Evolutionary conservation across 306 rosid species (phyloP).

Genomic region (Cajanus cajan): DNA sequence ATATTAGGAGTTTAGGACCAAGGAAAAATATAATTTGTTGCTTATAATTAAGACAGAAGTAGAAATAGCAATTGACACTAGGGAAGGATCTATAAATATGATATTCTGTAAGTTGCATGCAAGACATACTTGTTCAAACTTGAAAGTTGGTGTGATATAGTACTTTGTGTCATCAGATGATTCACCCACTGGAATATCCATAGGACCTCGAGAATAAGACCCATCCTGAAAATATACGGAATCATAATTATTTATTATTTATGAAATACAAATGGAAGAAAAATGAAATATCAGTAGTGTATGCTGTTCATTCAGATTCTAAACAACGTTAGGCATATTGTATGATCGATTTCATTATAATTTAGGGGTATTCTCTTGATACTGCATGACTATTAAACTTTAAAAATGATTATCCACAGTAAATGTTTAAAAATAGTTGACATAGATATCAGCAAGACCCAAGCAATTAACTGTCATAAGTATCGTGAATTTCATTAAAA

Average conservation of each 20-base stretch:
- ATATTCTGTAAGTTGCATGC: neutral
- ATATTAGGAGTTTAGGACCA: no score
- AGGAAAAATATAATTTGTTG: no score
- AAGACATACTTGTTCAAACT: constrained; percentile 85
- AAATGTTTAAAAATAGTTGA: constrained; percentile 1
- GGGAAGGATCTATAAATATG: neutral
- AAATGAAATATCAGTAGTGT: neutral
- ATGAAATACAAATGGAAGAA: neutral
- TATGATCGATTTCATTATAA: neutral
- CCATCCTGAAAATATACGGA: constrained; percentile 71
- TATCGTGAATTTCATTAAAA: neutral
- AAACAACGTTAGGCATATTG: neutral
- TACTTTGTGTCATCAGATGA: constrained; percentile 54
- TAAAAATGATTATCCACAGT: neutral
- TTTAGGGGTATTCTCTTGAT: neutral
- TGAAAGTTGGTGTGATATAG: constrained; percentile 76
- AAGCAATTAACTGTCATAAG: neutral
- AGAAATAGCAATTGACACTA: neutral
- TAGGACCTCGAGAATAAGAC: constrained; percentile 90
- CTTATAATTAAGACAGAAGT: no score
- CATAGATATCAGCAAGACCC: neutral
- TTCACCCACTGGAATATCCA: constrained; percentile 65
- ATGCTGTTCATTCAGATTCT: neutral
- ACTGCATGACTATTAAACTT: neutral
- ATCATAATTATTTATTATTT: neutral